Conservation (phyloP, 129 eudicot genomes). For the Apium graveolens region DNA sequence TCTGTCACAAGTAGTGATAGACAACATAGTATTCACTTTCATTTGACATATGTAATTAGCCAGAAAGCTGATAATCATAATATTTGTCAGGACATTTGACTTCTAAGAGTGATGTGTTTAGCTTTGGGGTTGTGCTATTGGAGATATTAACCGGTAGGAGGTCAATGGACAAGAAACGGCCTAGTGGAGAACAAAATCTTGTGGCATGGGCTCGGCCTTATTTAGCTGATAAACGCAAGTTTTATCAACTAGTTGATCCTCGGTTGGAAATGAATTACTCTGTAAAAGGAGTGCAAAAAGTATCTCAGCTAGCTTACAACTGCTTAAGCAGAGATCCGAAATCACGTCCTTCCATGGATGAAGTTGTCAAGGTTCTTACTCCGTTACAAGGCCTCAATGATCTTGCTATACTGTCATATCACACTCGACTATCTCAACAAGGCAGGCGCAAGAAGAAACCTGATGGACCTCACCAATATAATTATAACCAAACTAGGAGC, state of each 20-base stretch:
- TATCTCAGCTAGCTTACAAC: slow-evolving; percentile 63
- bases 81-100: slow-evolving; percentile 77
- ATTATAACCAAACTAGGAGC: slow-evolving; percentile 39
- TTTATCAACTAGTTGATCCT: slow-evolving; percentile 83
- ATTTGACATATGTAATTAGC: neutral
- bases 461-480: slow-evolving; percentile 37
- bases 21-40: neutral
- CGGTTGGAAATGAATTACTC: slow-evolving; percentile 87
- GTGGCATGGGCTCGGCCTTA: slow-evolving; percentile 95
- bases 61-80: neutral
- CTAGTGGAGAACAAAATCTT: slow-evolving; percentile 87
- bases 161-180: slow-evolving; percentile 93
- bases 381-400: slow-evolving; percentile 74
- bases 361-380: slow-evolving; percentile 61
- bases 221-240: slow-evolving; percentile 75
- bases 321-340: slow-evolving; percentile 83
- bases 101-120: slow-evolving; percentile 78
- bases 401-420: slow-evolving; percentile 68
- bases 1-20: neutral
- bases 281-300: slow-evolving; percentile 83
- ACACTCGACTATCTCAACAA: slow-evolving; percentile 63
- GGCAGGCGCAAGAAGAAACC: slow-evolving; percentile 70
- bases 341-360: slow-evolving; percentile 90
- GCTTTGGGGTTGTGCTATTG: slow-evolving; percentile 88
- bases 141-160: slow-evolving; percentile 95